A percentile compares a stretch with the other conserved stretches of the same genome.
phyloP scores from a whole-genome alignment of 1,284 basidiomycete species.

The Volvariella surrecta region DNA sequence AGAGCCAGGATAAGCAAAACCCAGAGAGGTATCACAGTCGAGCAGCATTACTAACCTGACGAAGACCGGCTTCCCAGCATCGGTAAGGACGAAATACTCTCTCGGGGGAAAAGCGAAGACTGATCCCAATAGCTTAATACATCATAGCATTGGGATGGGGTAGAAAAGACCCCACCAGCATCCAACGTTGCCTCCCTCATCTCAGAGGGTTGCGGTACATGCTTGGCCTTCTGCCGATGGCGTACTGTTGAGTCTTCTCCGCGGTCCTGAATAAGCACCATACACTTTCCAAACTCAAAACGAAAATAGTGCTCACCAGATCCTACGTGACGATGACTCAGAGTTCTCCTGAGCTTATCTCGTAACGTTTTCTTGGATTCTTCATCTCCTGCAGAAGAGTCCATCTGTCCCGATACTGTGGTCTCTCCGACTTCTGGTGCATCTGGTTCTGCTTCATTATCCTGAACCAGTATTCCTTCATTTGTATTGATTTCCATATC shows the following conservation, averaged over 20 bases:
- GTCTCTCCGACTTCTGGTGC: conserved; percentile 39
- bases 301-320: conserved; percentile 19
- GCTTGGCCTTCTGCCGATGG: conserved; percentile 1
- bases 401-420: conserved; percentile 30
- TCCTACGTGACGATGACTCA: conserved; percentile 40
- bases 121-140: conserved; percentile 14
- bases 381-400: conserved; percentile 35
- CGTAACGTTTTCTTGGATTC: conserved; percentile 56
- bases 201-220: conserved; percentile 15
- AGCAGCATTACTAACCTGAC: conserved; percentile 61
- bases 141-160: conserved; percentile 1
- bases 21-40: too few relatives aligned
- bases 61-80: conserved; percentile 93
- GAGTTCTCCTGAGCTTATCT: conserved; percentile 59
- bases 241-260: background rate
- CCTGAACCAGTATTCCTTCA: conserved; percentile 60
- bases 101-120: conserved; percentile 52
- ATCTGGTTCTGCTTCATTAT: conserved; percentile 51
- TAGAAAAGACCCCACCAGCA: conserved; percentile 18
- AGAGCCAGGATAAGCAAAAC: background rate
- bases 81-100: conserved; percentile 87
- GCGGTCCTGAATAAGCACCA: background rate
- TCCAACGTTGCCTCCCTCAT: conserved; percentile 22
- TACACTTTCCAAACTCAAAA: background rate
- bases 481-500: conserved; percentile 42